Base-by-base conservation (phyloP, 345 rosid genomes). In the Hibiscus trionum region DNA sequence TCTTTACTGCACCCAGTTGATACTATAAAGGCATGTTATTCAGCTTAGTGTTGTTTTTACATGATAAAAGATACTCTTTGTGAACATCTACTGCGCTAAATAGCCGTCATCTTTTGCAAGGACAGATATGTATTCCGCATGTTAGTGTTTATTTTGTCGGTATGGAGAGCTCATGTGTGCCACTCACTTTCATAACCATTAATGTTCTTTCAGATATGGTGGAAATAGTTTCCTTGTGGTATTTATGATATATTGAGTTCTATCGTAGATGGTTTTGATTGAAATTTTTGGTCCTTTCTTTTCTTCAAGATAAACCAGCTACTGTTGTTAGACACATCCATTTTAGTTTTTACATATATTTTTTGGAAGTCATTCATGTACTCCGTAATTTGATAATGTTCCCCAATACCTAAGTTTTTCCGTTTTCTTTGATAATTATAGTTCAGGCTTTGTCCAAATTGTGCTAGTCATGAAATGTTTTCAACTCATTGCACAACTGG, bases 1-100 rank as follows among this genome's bases (percentile, higher is more conserved):
- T 81, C 91, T 74, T 63, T 95, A 57, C 67, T 95, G 98, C 90
- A 91, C 77, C 97, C 98, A 7, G 81, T 94, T 71, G 98, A 94
- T 80, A 88, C 97, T 31, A 82, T 95, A 75, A 95, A 95, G 91
- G 99, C 81, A 77, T 66, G 63, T 75, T 76, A 39, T 76, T 71
- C 57, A 35, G 49, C 68, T 53, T 71, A 9, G n/a, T 72, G 5
- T 17, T 29, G 55, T 73, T 72, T 74, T 74, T 31, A 3, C 47
- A 12, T 62, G 12, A 65, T 61, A n/a, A 21, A n/a, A 56, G 61
- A 29, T 29, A 55, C 63, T 16, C 26, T 61, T 46, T 5, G 27
- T 19, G 37, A 33, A 26, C 46, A 72, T 47, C 69, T 29, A 27
- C 26, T 60, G 47, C 14, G 5, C 39, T 21, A 27, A 4, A 3